These are phyloP conservation scores for Leccinum fuscescens DNA, from an alignment of 1,284 basidiomycete species.

Conservation along the genomic window DNA sequence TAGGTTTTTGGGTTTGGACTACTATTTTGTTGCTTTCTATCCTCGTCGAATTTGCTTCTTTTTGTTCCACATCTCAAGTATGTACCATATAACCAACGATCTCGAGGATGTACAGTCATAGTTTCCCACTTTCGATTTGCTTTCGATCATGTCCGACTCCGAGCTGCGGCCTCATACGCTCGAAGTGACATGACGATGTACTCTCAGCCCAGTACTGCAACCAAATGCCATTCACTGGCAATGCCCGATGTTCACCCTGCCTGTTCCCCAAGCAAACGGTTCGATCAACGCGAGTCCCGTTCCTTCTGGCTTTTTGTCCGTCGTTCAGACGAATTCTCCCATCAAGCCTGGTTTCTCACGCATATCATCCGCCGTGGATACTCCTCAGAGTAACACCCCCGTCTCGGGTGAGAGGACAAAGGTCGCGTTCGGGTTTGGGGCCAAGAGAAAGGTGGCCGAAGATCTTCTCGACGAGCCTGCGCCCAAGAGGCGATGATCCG, in stretches of 20 bases:
- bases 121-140: too few relatives aligned
- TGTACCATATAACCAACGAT: too few relatives aligned
- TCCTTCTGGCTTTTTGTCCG: conserved; percentile 39
- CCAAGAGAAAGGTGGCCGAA: conserved; percentile 72
- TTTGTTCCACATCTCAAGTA: too few relatives aligned
- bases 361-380: conserved; percentile 57
- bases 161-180: too few relatives aligned
- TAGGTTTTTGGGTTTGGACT: too few relatives aligned
- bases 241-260: conserved; percentile 46
- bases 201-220: too few relatives aligned
- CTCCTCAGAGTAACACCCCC: conserved; percentile 50
- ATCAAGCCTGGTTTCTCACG: conserved; percentile 72
- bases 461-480: conserved; percentile 51
- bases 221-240: too few relatives aligned
- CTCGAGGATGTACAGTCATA: too few relatives aligned
- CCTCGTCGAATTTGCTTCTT: too few relatives aligned
- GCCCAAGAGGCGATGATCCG: conserved; percentile 40
- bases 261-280: conserved; percentile 50
- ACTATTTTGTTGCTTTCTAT: too few relatives aligned
- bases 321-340: conserved; percentile 45
- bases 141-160: too few relatives aligned
- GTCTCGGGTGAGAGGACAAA: conserved; percentile 62
- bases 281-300: conserved; percentile 42
- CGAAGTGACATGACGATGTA: too few relatives aligned
- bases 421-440: conserved; percentile 71